phyloP scores from a whole-genome alignment of 768 basidiomycete genomes.

The Lentinus tigrinus region DNA sequence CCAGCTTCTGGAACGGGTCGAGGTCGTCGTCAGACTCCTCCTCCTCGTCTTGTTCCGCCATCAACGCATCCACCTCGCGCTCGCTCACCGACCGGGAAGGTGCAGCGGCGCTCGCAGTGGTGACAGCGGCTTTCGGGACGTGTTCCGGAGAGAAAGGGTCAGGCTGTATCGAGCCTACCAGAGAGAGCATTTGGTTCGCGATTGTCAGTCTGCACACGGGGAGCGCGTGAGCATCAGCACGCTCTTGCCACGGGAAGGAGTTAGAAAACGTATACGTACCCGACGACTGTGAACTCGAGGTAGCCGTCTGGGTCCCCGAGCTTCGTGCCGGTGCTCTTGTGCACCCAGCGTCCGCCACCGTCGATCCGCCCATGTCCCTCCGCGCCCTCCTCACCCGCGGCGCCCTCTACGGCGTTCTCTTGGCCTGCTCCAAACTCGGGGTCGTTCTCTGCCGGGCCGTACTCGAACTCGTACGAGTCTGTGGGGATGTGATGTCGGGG shows the following conservation, averaged over 20 bases:
- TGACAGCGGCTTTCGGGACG: constrained; percentile 30
- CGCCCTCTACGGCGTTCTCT: constrained; percentile 32
- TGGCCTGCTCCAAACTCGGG: constrained; percentile 56
- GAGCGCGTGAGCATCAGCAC: background rate
- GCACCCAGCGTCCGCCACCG: constrained; percentile 76
- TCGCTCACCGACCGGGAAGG: constrained; percentile 17
- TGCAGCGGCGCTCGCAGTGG: constrained; percentile 14
- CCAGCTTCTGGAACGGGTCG: constrained; percentile 32
- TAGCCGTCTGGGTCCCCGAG: constrained; percentile 69
- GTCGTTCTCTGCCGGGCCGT: constrained; percentile 79
- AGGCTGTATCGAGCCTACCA: constrained; percentile 78
- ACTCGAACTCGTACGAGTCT: constrained; percentile 83
- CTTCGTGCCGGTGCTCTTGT: constrained; percentile 61
- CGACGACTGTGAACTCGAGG: constrained; percentile 84
- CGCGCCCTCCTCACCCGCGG: constrained; percentile 23
- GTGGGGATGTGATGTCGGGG: constrained; percentile 87
- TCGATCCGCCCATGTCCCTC: constrained; percentile 35
- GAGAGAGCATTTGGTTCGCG: constrained; percentile 91
- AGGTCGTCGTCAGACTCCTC: constrained; percentile 29
- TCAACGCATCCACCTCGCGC: constrained; percentile 21
- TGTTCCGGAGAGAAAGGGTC: constrained; percentile 74
- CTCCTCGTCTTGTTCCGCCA: constrained; percentile 26
- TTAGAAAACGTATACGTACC: constrained; percentile 46
- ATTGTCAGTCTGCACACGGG: constrained; percentile 63
- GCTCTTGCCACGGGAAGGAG: background rate